A percentile compares a stretch with the other conserved stretches of the same genome.
phyloP scores from a whole-genome alignment of 2,329 filamentous ascomycete genomes.

The Penicillium sp. region DNA sequence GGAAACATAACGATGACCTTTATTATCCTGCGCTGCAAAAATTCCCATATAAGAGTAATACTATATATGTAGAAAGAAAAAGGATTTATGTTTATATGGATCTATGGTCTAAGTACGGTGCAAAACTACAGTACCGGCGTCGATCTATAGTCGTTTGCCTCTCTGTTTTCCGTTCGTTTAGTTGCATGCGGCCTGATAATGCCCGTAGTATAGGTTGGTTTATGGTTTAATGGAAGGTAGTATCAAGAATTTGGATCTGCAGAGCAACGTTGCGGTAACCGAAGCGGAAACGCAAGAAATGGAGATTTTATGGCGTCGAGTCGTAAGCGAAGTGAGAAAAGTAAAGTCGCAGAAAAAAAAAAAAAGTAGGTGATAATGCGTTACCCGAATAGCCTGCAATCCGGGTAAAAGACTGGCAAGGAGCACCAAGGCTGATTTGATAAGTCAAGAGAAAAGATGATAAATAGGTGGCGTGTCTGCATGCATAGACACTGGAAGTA shows the following conservation, averaged over 20 bases:
- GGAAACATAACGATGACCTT: neutral
- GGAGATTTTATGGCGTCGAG: conserved; percentile 9
- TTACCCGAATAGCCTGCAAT: conserved; percentile 7
- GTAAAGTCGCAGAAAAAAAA: neutral
- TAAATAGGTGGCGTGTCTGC: neutral
- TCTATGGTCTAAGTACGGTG: neutral
- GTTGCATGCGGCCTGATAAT: neutral
- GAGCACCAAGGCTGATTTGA: conserved; percentile 1
- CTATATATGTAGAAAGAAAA: neutral
- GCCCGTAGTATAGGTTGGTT: neutral
- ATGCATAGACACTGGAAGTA: neutral
- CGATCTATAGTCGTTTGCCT: neutral
- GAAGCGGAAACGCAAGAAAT: neutral
- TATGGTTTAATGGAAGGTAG: neutral
- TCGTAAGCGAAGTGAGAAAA: neutral
- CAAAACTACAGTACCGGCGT: neutral
- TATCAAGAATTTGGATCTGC: neutral
- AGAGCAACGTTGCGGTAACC: neutral
- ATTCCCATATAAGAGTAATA: neutral
- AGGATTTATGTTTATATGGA: neutral
- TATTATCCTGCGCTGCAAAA: neutral
- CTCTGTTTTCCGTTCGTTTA: neutral
- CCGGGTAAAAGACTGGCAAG: neutral
- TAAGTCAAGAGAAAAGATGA: neutral
- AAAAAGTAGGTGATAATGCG: neutral